Evolutionary conservation across 257 asterid species (phyloP), one percentile per base, ranked within the genome.

Genomic region (Scutellaria barbata): DNA sequence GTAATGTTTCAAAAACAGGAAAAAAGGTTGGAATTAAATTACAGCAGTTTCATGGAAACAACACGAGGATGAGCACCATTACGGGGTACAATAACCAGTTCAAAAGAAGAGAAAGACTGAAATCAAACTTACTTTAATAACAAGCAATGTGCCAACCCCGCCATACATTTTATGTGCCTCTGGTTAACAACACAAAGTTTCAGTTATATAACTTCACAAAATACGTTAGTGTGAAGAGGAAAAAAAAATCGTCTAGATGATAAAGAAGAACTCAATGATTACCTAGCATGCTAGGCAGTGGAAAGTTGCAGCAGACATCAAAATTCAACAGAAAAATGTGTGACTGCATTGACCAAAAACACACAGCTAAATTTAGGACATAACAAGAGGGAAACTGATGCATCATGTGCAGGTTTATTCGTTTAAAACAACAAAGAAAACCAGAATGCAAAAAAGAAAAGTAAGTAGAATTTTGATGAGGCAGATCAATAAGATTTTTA

Each of bases 291-390:
- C 78, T 82, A 22, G 90, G 81, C 68, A 90, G 81, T 46, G 93
- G 93, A 74, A 86, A 90, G 80, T 73, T 88, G 90, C 95, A 90
- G 89, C 96, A 90, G 72, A 90, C 90, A 64, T 90, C 93, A 80
- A 82, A 86, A 60, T 90, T 90, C 87, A 90, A 80, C 85, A 90
- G 74, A 76, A 90, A 83, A 57, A 90, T 85, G 69, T 86, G 91
- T 0, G 96, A 88, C 96, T 90, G 91, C 79, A 75, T 37, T 30
- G 75, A 77, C 61, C 66, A 78, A 33, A 74, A 57, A 20, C 70
- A 69, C 70, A 69, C 17, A 17, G 30, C 55, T 45, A 70, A 76
- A 71, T 40, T 61, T 33, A 79, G 75, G 71, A 37, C 20, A 3
- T 48, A 41, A 60, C 3, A 61, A 69, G 5, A 18, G 60, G 14